A percentile compares a stretch with the other conserved stretches of the same genome.
Conservation (phyloP, 306 rosid genomes). For the Acacia crassicarpa region DNA sequence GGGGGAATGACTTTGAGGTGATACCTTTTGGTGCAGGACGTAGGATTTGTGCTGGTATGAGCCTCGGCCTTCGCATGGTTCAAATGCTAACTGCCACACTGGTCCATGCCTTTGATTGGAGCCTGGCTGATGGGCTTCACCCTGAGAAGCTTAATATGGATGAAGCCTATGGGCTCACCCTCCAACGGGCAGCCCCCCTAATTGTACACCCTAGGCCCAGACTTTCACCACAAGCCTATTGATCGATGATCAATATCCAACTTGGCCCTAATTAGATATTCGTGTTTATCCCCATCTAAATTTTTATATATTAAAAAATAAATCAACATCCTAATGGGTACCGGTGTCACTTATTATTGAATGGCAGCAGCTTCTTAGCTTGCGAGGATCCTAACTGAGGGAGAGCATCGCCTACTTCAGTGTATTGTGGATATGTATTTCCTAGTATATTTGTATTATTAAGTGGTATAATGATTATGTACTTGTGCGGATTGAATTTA, state of each 20-base stretch:
- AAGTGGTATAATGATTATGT: too few relatives aligned
- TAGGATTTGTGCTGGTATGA: conserved; percentile 75
- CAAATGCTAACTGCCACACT: conserved; percentile 51
- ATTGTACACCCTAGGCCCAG: conserved; percentile 54
- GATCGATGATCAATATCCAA: not conserved
- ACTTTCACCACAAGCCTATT: conserved; percentile 39
- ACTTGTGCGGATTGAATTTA: too few relatives aligned
- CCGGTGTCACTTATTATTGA: too few relatives aligned
- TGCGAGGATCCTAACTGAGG: too few relatives aligned
- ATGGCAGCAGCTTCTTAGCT: too few relatives aligned
- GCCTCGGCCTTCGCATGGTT: conserved; percentile 64
- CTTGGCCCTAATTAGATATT: not conserved
- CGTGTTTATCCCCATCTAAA: too few relatives aligned
- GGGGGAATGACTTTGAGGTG: conserved; percentile 69
- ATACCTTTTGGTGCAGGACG: conserved; percentile 88
- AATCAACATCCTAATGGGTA: too few relatives aligned
- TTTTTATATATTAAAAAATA: too few relatives aligned
- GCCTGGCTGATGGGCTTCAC: conserved; percentile 43
- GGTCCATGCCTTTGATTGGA: conserved; percentile 66
- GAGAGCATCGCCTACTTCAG: too few relatives aligned
- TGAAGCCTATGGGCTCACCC: conserved; percentile 71
- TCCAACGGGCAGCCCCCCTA: conserved; percentile 61
- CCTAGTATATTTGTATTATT: too few relatives aligned
- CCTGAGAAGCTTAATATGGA: conserved; percentile 66
- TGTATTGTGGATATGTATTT: too few relatives aligned